Percentiles rank a stretch among this genome's conserved stretches.
These are phyloP conservation scores for Amanita subjunquillea DNA, from an alignment of 768 basidiomycete genomes.

Conservation along the genomic window DNA sequence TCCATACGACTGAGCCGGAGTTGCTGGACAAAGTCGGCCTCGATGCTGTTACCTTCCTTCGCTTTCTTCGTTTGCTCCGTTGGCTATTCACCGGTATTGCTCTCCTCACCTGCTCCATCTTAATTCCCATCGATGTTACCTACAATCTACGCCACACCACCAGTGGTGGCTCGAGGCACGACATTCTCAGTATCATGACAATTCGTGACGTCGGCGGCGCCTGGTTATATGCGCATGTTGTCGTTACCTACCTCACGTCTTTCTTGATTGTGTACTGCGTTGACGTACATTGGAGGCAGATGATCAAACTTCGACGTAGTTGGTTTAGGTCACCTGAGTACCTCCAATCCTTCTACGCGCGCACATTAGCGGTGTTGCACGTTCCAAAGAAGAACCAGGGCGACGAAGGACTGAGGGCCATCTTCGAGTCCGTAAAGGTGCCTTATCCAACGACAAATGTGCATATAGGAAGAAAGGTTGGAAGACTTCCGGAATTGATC, in stretches of 20 bases:
- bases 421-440: constrained; percentile 66
- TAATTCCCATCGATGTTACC: constrained; percentile 79
- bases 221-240: constrained; percentile 78
- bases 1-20: constrained; percentile 80
- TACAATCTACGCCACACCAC: constrained; percentile 71
- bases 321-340: constrained; percentile 94
- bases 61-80: constrained; percentile 82
- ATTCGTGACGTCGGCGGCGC: constrained; percentile 72
- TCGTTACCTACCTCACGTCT: constrained; percentile 73
- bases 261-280: constrained; percentile 61
- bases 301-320: constrained; percentile 67
- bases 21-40: constrained; percentile 83
- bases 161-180: constrained; percentile 25
- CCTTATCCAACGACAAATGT: constrained; percentile 91
- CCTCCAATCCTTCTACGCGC: constrained; percentile 82
- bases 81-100: constrained; percentile 59
- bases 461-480: constrained; percentile 81
- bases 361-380: constrained; percentile 75
- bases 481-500: constrained; percentile 81
- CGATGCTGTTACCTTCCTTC: constrained; percentile 87
- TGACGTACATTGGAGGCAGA: constrained; percentile 64
- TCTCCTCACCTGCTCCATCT: constrained; percentile 52
- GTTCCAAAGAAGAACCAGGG: constrained; percentile 76
- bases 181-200: constrained; percentile 71
- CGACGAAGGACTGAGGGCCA: constrained; percentile 72